Conservation (phyloP, 495 filamentous ascomycete genomes). For the Hypoxylon fragiforme region DNA sequence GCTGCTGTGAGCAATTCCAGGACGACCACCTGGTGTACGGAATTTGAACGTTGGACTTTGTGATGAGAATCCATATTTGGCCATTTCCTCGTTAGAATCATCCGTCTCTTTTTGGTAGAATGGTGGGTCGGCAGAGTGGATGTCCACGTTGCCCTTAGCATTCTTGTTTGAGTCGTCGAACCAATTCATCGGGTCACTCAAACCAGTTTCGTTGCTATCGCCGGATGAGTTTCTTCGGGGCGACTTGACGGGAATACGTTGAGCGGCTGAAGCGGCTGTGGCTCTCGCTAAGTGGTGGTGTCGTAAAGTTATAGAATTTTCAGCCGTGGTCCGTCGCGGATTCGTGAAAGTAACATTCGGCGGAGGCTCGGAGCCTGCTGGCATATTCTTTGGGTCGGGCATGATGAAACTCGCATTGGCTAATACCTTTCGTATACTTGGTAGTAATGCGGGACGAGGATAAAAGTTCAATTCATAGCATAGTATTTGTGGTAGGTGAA, state of each 20-base stretch:
- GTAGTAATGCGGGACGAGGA: slow-evolving; percentile 1
- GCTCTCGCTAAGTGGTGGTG: slow-evolving; percentile 45
- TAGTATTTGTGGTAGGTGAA: slow-evolving; percentile 1
- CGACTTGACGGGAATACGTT: slow-evolving; percentile 4
- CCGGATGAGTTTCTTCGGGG: slow-evolving; percentile 45
- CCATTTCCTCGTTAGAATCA: slow-evolving; percentile 45
- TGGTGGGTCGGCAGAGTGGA: slow-evolving; percentile 54
- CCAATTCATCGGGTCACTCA: slow-evolving; percentile 50
- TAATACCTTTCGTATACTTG: slow-evolving; percentile 29
- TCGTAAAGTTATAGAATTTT: slow-evolving; percentile 46
- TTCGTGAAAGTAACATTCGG: slow-evolving; percentile 39
- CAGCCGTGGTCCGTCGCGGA: slow-evolving; percentile 43
- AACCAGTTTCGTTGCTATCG: slow-evolving; percentile 45
- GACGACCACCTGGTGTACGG: slow-evolving; percentile 24
- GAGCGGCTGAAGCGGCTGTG: neutral
- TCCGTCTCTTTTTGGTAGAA: slow-evolving; percentile 54
- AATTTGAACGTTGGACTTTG: slow-evolving; percentile 30
- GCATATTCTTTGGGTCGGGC: slow-evolving; percentile 30
- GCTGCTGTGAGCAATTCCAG: slow-evolving; percentile 44
- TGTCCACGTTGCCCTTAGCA: slow-evolving; percentile 37
- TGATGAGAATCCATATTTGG: slow-evolving; percentile 14
- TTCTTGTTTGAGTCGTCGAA: slow-evolving; percentile 52
- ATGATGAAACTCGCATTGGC: slow-evolving; percentile 23
- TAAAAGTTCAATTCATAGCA: slow-evolving; percentile 2
- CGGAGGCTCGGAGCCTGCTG: slow-evolving; percentile 34